These are phyloP conservation scores for Xylaria sp. DNA, from an alignment of 2,329 filamentous ascomycete species.

Conservation along the genomic window DNA sequence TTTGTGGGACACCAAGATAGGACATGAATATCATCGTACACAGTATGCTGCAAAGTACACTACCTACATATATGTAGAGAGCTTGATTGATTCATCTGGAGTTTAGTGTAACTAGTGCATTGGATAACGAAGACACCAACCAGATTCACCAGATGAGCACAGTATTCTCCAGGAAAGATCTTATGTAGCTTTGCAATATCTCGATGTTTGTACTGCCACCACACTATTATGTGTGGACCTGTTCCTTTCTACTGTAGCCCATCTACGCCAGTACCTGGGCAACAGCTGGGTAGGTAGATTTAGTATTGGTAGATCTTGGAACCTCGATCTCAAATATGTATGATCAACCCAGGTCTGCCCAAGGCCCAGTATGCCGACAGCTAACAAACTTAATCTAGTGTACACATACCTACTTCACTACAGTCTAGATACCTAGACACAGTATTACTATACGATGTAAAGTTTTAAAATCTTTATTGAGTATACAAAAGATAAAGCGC, in stretches of 20 bases:
- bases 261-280: not conserved
- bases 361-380: not conserved
- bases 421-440: too few relatives aligned
- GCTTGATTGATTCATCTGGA: not conserved
- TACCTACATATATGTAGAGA: not conserved
- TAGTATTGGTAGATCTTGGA: not conserved
- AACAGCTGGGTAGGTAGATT: not conserved
- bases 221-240: too few relatives aligned
- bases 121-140: not conserved
- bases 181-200: too few relatives aligned
- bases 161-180: not conserved
- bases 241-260: too few relatives aligned
- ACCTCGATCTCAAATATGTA: constrained; percentile 6
- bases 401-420: too few relatives aligned
- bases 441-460: too few relatives aligned
- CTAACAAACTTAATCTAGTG: not conserved
- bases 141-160: not conserved
- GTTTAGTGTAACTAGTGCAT: not conserved
- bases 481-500: not conserved
- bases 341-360: not conserved
- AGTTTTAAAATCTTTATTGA: too few relatives aligned
- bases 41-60: not conserved
- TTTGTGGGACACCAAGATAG: not conserved
- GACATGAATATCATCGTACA: not conserved
- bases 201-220: too few relatives aligned